A percentile compares a stretch with the other conserved stretches of the same genome.
Conservation (phyloP, 2,329 filamentous ascomycete species). For the Trichophyton schoenleinii region DNA sequence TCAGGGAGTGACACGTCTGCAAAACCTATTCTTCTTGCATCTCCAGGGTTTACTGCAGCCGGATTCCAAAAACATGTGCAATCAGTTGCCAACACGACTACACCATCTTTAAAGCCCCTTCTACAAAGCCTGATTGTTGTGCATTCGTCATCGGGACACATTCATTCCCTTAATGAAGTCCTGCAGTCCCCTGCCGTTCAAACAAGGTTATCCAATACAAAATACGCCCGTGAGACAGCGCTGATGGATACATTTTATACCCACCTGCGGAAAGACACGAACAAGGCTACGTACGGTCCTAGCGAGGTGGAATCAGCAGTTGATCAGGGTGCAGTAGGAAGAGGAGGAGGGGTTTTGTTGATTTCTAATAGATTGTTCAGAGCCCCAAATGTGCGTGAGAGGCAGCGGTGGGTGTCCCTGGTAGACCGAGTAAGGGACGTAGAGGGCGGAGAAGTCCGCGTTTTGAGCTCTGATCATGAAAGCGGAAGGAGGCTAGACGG, state of each 20-base stretch:
- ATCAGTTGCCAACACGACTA: constrained; percentile 47
- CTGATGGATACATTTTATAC: constrained; percentile 76
- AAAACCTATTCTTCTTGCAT: constrained; percentile 65
- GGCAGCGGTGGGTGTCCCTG: constrained; percentile 69
- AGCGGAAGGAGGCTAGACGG: constrained; percentile 76
- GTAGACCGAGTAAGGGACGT: constrained; percentile 74
- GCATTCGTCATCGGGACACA: constrained; percentile 71
- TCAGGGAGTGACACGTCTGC: constrained; percentile 33
- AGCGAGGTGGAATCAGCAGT: constrained; percentile 72
- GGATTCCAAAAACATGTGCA: constrained; percentile 68
- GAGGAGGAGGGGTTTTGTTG: constrained; percentile 70
- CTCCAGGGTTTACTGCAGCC: constrained; percentile 73
- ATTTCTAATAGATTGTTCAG: constrained; percentile 83
- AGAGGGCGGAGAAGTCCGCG: constrained; percentile 72
- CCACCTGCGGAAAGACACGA: constrained; percentile 69
- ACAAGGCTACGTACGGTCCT: constrained; percentile 80
- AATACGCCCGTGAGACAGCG: constrained; percentile 70
- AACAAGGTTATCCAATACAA: constrained; percentile 67
- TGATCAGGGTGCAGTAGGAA: constrained; percentile 73
- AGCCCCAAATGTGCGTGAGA: constrained; percentile 60
- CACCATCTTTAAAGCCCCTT: constrained; percentile 52
- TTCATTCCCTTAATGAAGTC: constrained; percentile 79
- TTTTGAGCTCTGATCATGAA: constrained; percentile 90
- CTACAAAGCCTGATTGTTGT: constrained; percentile 54
- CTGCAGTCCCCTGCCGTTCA: constrained; percentile 69